Evolutionary conservation across 1,139 yeast species (phyloP), one percentile per base, ranked within the genome.

Genomic region (Zygosaccharomyces sapae): DNA sequence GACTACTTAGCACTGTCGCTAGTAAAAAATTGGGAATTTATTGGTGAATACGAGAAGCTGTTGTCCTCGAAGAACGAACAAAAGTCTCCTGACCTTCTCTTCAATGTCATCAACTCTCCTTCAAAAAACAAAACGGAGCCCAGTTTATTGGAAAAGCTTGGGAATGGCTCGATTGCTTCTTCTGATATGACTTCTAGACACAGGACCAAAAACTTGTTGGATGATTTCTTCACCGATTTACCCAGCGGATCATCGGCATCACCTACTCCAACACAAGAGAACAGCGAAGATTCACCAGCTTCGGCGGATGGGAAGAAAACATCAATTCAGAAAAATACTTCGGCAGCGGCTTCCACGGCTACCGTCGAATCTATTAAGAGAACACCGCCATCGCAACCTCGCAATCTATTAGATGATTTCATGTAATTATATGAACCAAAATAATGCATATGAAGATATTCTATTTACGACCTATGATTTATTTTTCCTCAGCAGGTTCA

Each of bases 1-100:
- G 96, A 90, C 57, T 77, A 81, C 53, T 65, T 90, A 41, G 82
- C 90, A 0, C 62, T 86, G 16, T 74, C 81, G 41, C 64, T 89
- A 44, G 70, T 86, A 3, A 71, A 71, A 44, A 79, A 77, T 50
- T 90, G 97, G 97, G 69, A 69, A 29, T 90, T 89, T 59, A 66
- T 73, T 29, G 65, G 62, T 24, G 65, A 56, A 34, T 41, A 54
- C 8, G 50, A 43, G 41, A 45, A 34, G 27, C 33, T 38, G 30
- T 37, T 42, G 29, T 33, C 34, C 38, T 45, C 38, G 7, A 33
- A 16, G 25, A 45, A 18, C 3, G 45, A 45, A 5, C 35, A 35
- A 7, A 38, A 40, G 4, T 41, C 38, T 25, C 41, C 51, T 8
- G 54, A 50, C 24, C 52, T 56, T 18, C 41, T 48, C 36, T 43